These are phyloP conservation scores for Euphrasia confusa DNA, from an alignment of 257 asterid genomes.

Conservation along the genomic window DNA sequence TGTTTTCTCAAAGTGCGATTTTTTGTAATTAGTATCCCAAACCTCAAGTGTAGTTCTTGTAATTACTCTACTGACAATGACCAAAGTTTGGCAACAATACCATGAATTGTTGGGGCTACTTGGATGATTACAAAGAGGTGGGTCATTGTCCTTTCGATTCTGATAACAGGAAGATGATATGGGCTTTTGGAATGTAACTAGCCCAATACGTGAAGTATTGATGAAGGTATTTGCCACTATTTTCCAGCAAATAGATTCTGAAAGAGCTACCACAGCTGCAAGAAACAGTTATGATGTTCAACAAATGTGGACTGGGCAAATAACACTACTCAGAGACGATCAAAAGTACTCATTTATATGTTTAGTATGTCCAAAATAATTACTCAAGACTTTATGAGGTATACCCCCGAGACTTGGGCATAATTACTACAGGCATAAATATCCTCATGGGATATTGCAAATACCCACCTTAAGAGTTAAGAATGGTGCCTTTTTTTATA, in stretches of 20 bases:
- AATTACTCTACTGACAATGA: neutral
- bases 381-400: neutral
- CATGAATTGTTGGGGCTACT: constrained; percentile 57
- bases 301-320: constrained; percentile 9
- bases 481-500: neutral
- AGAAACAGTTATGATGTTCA: constrained; percentile 24
- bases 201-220: constrained; percentile 45
- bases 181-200: constrained; percentile 83
- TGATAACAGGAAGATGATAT: constrained; percentile 65
- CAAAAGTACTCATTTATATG: constrained; percentile 1
- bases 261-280: constrained; percentile 82
- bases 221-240: constrained; percentile 44
- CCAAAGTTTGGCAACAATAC: constrained; percentile 30
- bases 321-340: constrained; percentile 9
- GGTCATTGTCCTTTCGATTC: constrained; percentile 50
- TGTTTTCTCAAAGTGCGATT: neutral
- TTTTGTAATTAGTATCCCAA: neutral
- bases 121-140: constrained; percentile 60
- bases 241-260: constrained; percentile 88
- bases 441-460: neutral
- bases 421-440: neutral
- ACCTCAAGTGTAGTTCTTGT: neutral
- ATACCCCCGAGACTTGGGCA: neutral
- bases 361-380: constrained; percentile 9
- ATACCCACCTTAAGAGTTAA: neutral